Conservation (phyloP, 2,329 filamentous ascomycete genomes). For the Hypocreales sp. region DNA sequence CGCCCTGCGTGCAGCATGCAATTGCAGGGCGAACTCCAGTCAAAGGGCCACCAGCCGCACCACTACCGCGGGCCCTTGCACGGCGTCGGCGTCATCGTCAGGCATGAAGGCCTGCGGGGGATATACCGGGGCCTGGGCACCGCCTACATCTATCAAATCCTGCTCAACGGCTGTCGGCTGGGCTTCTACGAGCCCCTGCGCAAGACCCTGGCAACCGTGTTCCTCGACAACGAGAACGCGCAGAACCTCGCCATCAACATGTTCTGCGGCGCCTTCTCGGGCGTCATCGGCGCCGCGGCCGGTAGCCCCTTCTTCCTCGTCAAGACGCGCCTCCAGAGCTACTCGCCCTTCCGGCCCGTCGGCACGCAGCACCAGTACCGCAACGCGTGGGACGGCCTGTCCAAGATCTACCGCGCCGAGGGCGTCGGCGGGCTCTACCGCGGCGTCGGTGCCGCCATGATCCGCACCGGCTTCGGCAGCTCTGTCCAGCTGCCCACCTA, state of each 20-base stretch:
- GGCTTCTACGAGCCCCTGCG: conserved; percentile 97
- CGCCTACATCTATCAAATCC: conserved; percentile 91
- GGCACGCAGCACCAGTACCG: conserved; percentile 93
- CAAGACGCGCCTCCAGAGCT: conserved; percentile 92
- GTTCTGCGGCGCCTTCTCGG: conserved; percentile 77
- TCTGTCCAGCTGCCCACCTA: conserved; percentile 95
- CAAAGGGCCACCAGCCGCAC: conserved; percentile 69
- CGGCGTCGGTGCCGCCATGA: conserved; percentile 85
- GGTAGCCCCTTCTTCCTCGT: conserved; percentile 96
- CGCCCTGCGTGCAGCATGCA: conserved; percentile 58
- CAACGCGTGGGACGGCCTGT: conserved; percentile 70
- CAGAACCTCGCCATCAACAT: conserved; percentile 89
- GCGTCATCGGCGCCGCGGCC: conserved; percentile 80
- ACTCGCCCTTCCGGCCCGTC: conserved; percentile 79
- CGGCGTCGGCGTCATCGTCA: conserved; percentile 75
- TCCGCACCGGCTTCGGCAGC: conserved; percentile 88
- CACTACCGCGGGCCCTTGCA: conserved; percentile 87
- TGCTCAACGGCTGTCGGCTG: conserved; percentile 89
- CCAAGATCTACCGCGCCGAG: conserved; percentile 63
- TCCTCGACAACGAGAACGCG: conserved; percentile 57
- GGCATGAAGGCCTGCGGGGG: conserved; percentile 75
- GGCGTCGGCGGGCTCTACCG: conserved; percentile 74
- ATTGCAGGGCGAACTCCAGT: conserved; percentile 85
- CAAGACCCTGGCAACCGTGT: conserved; percentile 46
- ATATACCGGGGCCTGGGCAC: conserved; percentile 81